Base-by-base conservation (phyloP, 257 asterid species). In the Fraxinus pennsylvanica region DNA sequence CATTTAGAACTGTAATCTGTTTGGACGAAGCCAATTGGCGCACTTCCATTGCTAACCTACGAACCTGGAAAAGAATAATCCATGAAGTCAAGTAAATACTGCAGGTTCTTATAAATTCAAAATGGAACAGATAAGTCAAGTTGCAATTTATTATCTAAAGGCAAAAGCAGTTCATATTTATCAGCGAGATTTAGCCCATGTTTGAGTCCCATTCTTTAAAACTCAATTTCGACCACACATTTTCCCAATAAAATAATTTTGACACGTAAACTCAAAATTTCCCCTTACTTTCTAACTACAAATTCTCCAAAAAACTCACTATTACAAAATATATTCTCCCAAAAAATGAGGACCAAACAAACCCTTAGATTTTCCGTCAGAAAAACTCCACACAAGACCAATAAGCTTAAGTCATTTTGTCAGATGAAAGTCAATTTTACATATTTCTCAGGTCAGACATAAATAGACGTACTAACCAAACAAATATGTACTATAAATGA, bases 31-130 rank as follows among this genome's bases (percentile, higher is more conserved):
- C 90, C 87, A 91, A 59, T 38, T 81, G 90, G 47, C 91, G 89
- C 79, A 94, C 86, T 85, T 94, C 97, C 91, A 86, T 85, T 29
- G 96, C 89, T 78, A 94, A 86, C 67, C 91, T 89, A 41, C 90
- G 93, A 78, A 94, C 88, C 97, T 94, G 84, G 61, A 81, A 72
- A 52, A 54, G 38, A 76, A 82, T 17, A 25, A 77, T 70, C 41
- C 68, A 72, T 47, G 17, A 61, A 75, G 79, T 54, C 47, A 79
- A 72, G 69, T 59, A 63, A 77, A 72, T 29, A 73, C 27, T 22
- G 4, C 19, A 47, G 29, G 41, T 63, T 13, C 30, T 43, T 57
- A 59, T 17, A 45, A 19, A 71, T 7, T 45, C n/a, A 70, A 39
- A 35, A 27, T 63, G 6, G 66, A 72, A 47, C 57, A 43, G 6